Evolutionary conservation across 2,329 filamentous ascomycete species (phyloP).

Genomic region (Xylariaceae sp.): DNA sequence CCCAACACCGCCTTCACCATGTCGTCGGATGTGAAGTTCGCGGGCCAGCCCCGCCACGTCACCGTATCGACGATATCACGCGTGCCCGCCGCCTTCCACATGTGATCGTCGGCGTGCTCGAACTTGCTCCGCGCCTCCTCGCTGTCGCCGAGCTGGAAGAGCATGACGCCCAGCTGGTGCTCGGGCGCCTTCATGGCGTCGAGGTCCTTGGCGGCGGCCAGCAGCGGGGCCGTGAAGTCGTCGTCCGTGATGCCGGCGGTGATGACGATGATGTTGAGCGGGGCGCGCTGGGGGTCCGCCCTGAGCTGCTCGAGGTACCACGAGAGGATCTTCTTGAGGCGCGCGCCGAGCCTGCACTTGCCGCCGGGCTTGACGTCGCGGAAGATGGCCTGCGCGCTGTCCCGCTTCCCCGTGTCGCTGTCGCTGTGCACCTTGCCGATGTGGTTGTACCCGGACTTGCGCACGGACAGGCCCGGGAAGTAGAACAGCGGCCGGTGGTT

Average conservation of each 20-base stretch:
- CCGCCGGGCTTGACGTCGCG: slow-evolving; percentile 30
- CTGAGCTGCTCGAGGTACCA: slow-evolving; percentile 36
- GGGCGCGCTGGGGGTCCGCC: slow-evolving; percentile 30
- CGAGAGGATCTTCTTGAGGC: slow-evolving; percentile 29
- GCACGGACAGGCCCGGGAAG: slow-evolving; percentile 30
- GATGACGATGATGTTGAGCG: slow-evolving; percentile 36
- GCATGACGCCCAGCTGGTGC: slow-evolving; percentile 47
- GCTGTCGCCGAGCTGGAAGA: slow-evolving; percentile 32
- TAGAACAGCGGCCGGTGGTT: slow-evolving; percentile 28
- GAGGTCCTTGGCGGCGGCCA: slow-evolving; percentile 22
- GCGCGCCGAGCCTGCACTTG: slow-evolving; percentile 33
- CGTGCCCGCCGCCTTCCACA: slow-evolving; percentile 23
- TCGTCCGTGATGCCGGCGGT: slow-evolving; percentile 30
- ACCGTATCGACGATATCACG: slow-evolving; percentile 33
- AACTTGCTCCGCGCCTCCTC: slow-evolving; percentile 28
- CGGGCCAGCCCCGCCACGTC: slow-evolving; percentile 30
- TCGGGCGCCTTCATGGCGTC: slow-evolving; percentile 22
- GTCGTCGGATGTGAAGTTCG: slow-evolving; percentile 25
- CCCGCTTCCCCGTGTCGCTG: slow-evolving; percentile 25
- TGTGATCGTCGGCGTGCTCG: slow-evolving; percentile 30
- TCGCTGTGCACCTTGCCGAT: slow-evolving; percentile 31
- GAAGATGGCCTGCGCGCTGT: slow-evolving; percentile 32
- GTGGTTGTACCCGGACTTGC: slow-evolving; percentile 33
- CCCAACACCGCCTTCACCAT: slow-evolving; percentile 30
- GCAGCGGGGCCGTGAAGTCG: slow-evolving; percentile 25